Conservation (phyloP, 176 grass and related monocot genomes). For the Oryza punctata region DNA sequence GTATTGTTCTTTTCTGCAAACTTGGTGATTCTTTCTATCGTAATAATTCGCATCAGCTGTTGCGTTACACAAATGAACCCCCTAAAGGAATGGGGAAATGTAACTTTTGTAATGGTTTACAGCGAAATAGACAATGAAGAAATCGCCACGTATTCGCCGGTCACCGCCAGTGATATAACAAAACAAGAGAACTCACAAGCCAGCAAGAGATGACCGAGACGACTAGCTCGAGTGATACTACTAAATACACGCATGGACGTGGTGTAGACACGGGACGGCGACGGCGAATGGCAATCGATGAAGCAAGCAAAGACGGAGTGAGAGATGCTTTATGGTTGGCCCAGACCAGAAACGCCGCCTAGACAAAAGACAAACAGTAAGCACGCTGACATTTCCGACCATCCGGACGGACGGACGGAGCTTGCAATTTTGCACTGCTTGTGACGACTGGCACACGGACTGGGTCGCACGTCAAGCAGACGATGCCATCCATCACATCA, state of each 20-base stretch:
- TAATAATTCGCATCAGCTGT: background rate
- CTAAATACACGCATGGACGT: background rate
- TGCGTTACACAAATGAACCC: background rate
- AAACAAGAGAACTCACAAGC: background rate
- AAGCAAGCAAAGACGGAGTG: background rate
- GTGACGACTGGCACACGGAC: constrained; percentile 29
- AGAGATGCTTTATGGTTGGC: background rate
- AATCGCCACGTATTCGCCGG: background rate
- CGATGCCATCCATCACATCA: constrained; percentile 10
- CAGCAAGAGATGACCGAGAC: background rate
- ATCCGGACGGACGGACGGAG: background rate
- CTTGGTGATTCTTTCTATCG: background rate
- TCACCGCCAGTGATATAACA: constrained; percentile 12
- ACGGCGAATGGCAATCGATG: background rate
- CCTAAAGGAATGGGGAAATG: no score
- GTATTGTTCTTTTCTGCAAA: background rate
- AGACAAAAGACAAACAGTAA: constrained; percentile 33
- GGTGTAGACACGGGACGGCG: constrained; percentile 10
- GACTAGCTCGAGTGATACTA: background rate
- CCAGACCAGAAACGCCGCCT: background rate
- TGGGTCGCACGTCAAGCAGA: constrained; percentile 45
- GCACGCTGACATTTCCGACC: constrained; percentile 11
- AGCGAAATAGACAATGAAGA: background rate
- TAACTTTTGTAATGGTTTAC: background rate
- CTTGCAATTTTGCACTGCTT: background rate